A percentile compares a stretch with the other conserved stretches of the same genome.
phyloP scores from a whole-genome alignment of 495 filamentous ascomycete genomes.

The Podospora anserina region DNA sequence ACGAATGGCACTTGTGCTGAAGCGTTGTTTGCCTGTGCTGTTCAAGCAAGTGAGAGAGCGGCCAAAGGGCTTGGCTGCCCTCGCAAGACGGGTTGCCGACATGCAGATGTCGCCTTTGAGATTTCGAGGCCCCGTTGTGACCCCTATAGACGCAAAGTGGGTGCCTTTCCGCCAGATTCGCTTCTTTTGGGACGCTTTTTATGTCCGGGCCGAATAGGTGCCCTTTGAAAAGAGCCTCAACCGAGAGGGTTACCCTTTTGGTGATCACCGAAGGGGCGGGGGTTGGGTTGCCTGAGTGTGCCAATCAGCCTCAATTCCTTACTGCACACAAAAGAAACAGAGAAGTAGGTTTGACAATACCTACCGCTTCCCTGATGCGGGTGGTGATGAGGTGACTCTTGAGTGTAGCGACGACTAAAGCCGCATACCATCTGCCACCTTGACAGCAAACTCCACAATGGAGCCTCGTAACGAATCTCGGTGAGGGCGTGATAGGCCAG shows the following conservation, averaged over 20 bases:
- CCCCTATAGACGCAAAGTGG: conserved; percentile 14
- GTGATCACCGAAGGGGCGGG: background rate
- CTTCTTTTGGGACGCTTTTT: background rate
- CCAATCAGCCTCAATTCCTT: background rate
- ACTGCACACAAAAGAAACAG: background rate
- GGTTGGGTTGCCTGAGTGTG: too few species aligned
- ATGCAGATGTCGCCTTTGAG: conserved; percentile 25
- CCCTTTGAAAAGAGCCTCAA: conserved; percentile 5
- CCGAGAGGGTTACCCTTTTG: background rate
- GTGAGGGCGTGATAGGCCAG: background rate
- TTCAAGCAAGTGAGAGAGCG: conserved; percentile 20
- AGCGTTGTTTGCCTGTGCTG: conserved; percentile 18
- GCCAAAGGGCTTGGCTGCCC: conserved; percentile 32
- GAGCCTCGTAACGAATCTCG: background rate
- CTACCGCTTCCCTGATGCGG: conserved; percentile 8
- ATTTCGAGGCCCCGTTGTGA: conserved; percentile 4
- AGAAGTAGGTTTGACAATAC: conserved; percentile 14
- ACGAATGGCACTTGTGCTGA: conserved; percentile 26
- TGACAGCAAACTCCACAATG: background rate
- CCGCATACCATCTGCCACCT: background rate
- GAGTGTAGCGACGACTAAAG: background rate
- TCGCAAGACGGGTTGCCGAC: conserved; percentile 31
- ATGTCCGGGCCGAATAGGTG: background rate
- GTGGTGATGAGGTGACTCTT: background rate
- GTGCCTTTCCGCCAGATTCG: conserved; percentile 19